These are phyloP conservation scores for Albifimbria verrucaria DNA, from an alignment of 2,329 filamentous ascomycete genomes.

Conservation along the genomic window DNA sequence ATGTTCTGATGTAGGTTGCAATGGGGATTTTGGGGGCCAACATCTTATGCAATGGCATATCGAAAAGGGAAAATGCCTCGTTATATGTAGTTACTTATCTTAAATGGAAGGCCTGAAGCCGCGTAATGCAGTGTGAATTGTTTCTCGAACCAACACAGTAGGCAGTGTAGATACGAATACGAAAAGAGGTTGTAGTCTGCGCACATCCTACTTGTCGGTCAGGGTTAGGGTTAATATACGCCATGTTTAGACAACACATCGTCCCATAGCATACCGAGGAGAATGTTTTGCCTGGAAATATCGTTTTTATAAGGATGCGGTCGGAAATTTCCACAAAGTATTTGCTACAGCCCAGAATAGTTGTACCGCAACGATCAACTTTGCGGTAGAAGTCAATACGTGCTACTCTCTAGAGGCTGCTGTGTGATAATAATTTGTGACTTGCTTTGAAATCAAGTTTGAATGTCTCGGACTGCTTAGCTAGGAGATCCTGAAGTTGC, in stretches of 20 bases:
- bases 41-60: neutral
- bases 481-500: neutral
- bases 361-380: neutral
- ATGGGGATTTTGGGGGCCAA: neutral
- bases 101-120: too few relatives aligned
- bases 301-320: neutral
- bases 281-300: neutral
- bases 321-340: neutral
- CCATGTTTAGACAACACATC: neutral
- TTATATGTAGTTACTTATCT: too few relatives aligned
- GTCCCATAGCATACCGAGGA: neutral
- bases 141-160: too few relatives aligned
- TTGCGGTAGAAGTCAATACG: too few relatives aligned
- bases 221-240: too few relatives aligned
- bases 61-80: too few relatives aligned
- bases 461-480: neutral
- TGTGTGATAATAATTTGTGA: neutral
- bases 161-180: too few relatives aligned
- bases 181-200: too few relatives aligned
- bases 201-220: too few relatives aligned
- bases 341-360: neutral
- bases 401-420: neutral
- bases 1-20: neutral
- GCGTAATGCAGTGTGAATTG: too few relatives aligned
- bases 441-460: neutral